Base-by-base conservation (phyloP, 148 eudicot species). In the Nyssa sinensis region DNA sequence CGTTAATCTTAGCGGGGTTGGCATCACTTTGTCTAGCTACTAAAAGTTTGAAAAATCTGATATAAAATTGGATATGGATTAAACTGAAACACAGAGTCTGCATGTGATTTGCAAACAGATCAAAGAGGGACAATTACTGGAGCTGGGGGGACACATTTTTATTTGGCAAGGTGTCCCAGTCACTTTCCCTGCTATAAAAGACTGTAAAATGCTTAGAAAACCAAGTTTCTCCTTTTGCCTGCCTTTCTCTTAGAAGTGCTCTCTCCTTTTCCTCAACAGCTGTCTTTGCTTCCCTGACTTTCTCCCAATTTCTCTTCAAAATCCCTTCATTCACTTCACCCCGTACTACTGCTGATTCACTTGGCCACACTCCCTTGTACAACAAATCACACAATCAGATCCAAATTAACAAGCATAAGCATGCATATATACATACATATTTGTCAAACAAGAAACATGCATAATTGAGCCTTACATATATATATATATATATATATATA, bases 291-390 rank as follows among this genome's bases (percentile, higher is more conserved):
- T 91, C 92, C 75, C 77, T 83, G 70, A 96, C 98, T 79, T 81
- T 86, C 2, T 88, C 96, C 98, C 98, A 93, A 7, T 71, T 65
- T 75, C 75, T 89, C 53, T 68, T 78, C 72, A 93, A n/a, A 13
- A 93, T 88, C n/a, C 83, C 81, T 77, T 77, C 78, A 72, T 84
- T 91, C 62, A 93, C 97, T 68, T 93, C 83, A 4, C 75, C 86
- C 98, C 98, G 91, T 24, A 91, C 90, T 19, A 77, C 72, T 3
- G 86, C 82, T 60, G 98, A 93, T 76, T 93, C 98, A 60, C 82
- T 89, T 67, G 79, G 28, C 66, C 66, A 51, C 37, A 93, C 73
- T 32, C 80, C 89, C 98, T 91, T 7, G 35, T 60, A 77, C 39
- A 71, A 16, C 8, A 21, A 64, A 62, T 21, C 14, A 33, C 28